phyloP scores from a whole-genome alignment of 176 grass and related monocot species.

The Themeda triandra region DNA sequence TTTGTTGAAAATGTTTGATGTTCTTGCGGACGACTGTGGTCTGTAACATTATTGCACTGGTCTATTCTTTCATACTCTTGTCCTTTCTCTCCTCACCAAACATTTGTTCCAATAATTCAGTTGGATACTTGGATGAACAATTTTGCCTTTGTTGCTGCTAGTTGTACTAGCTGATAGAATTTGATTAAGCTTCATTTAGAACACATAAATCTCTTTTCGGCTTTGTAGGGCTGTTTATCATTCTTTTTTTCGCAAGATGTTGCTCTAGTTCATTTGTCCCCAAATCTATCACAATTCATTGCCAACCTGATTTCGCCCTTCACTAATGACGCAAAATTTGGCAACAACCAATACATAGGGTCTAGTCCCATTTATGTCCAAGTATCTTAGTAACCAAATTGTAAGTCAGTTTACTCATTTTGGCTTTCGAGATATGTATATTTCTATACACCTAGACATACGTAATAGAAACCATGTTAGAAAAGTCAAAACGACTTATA shows the following conservation, averaged over 20 bases:
- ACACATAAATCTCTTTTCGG: background rate
- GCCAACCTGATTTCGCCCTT: no score
- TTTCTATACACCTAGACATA: background rate
- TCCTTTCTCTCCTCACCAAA: background rate
- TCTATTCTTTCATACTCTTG: background rate
- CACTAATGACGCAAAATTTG: background rate
- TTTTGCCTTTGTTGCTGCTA: background rate
- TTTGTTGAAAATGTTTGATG: slow-evolving; percentile 9
- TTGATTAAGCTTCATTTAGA: background rate
- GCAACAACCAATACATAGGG: background rate
- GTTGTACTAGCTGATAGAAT: background rate
- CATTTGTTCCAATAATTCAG: background rate
- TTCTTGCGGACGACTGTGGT: background rate
- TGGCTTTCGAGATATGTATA: background rate
- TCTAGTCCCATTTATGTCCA: background rate
- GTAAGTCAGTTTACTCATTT: background rate
- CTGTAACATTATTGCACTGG: slow-evolving; percentile 13
- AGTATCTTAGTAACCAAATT: no score
- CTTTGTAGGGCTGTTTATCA: background rate
- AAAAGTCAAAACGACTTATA: background rate
- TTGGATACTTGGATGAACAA: background rate
- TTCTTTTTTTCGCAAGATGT: background rate
- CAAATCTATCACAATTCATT: background rate
- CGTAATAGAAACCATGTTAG: background rate
- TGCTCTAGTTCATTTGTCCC: background rate